phyloP scores from a whole-genome alignment of 148 eudicot genomes.

The Bassia scoparia region DNA sequence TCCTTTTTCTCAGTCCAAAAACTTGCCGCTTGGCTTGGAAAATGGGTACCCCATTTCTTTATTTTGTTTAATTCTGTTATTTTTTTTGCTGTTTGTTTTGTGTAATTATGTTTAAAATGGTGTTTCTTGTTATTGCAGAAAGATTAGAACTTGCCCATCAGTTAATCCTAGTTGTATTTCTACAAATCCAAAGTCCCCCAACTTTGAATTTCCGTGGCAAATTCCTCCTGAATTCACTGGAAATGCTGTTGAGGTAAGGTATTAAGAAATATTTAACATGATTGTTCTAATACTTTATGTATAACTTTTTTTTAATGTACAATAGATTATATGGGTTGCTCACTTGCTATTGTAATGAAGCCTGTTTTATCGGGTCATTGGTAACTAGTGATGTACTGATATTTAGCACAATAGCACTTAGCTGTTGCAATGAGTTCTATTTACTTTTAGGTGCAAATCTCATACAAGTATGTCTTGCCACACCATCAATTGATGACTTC shows the following conservation, averaged over 20 bases:
- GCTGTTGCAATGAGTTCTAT: neutral
- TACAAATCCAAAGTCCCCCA: slow-evolving; percentile 71
- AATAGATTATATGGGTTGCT: neutral
- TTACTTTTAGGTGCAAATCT: too few species aligned
- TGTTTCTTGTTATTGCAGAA: slow-evolving; percentile 39
- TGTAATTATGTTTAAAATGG: neutral
- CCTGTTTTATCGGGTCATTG: neutral
- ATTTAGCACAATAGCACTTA: too few species aligned
- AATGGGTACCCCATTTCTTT: slow-evolving; percentile 59
- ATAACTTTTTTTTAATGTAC: neutral
- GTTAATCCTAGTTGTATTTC: slow-evolving; percentile 85
- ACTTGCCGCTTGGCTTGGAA: slow-evolving; percentile 74
- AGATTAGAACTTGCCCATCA: slow-evolving; percentile 82
- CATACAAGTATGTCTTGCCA: too few species aligned
- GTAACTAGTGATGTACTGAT: too few species aligned
- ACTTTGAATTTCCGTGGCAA: slow-evolving; percentile 76
- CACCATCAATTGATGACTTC: too few species aligned
- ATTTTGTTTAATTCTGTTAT: neutral
- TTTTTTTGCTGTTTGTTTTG: neutral
- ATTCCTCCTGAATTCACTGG: slow-evolving; percentile 47
- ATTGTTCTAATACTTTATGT: neutral
- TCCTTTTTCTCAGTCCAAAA: slow-evolving; percentile 87
- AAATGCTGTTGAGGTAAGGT: slow-evolving; percentile 89
- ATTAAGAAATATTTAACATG: neutral
- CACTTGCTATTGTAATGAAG: neutral